phyloP scores from a whole-genome alignment of 2,329 filamentous ascomycete species.

The Penicillium sp. region DNA sequence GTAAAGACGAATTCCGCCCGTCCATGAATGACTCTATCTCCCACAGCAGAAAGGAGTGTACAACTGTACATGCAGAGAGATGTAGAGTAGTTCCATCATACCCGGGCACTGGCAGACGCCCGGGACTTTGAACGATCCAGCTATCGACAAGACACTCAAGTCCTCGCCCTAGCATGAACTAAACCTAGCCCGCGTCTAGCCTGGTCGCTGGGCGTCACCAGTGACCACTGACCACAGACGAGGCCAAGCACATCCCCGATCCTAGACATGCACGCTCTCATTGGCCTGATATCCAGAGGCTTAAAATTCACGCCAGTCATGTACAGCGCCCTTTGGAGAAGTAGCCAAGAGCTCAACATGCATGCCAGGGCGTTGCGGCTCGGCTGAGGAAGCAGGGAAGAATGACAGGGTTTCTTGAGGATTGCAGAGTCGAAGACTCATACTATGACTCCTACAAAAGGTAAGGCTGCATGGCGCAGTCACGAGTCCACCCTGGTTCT shows the following conservation, averaged over 20 bases:
- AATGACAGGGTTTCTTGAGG: neutral
- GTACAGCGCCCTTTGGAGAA: neutral
- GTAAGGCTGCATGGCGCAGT: constrained; percentile 5
- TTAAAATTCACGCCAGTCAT: neutral
- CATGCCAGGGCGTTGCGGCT: constrained; percentile 11
- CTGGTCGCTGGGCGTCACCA: neutral
- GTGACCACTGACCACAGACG: neutral
- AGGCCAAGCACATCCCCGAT: neutral
- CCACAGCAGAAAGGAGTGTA: too few species aligned
- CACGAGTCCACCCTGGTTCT: neutral
- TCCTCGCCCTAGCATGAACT: neutral
- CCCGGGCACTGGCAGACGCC: neutral
- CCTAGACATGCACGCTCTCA: neutral
- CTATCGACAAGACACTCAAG: neutral
- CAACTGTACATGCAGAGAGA: neutral
- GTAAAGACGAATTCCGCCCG: neutral
- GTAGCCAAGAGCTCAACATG: neutral
- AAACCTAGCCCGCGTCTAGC: neutral
- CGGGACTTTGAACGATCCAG: neutral
- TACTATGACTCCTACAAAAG: neutral
- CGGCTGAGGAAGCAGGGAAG: neutral
- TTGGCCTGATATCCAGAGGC: neutral
- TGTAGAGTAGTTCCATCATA: neutral
- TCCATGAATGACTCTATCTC: too few species aligned
- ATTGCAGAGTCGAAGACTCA: neutral